These are phyloP conservation scores for Uronychia binucleata DNA, from an alignment of 73 alveolate species.

Conservation along the genomic window DNA sequence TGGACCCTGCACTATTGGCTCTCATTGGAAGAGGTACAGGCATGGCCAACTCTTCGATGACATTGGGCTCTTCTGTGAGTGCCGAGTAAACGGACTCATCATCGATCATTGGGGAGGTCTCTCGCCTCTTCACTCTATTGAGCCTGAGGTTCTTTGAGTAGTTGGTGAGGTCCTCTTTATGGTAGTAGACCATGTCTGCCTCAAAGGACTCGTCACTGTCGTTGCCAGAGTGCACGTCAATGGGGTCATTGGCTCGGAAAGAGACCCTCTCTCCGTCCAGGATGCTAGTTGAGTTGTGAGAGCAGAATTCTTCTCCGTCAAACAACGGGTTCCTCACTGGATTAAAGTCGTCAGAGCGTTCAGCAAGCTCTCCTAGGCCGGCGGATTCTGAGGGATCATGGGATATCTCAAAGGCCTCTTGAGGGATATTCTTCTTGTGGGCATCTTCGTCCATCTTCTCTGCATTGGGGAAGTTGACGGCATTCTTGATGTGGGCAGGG, in stretches of 20 bases:
- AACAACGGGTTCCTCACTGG: neutral
- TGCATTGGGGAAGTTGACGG: neutral
- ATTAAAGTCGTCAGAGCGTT: neutral
- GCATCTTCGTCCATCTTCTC: neutral
- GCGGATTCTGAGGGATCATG: neutral
- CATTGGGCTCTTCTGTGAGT: neutral
- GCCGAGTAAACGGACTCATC: neutral
- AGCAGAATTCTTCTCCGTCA: slow-evolving; percentile 2
- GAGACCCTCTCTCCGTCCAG: slow-evolving; percentile 43
- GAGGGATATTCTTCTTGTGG: neutral
- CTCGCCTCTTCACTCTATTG: slow-evolving; percentile 28
- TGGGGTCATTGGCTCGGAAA: slow-evolving; percentile 28
- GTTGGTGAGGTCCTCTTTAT: slow-evolving; percentile 51
- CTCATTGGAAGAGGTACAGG: too few species aligned
- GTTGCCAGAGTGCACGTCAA: neutral
- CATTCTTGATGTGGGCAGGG: neutral
- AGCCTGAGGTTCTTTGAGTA: slow-evolving; percentile 16
- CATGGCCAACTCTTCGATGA: neutral
- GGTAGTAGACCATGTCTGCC: slow-evolving; percentile 49
- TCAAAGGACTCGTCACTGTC: slow-evolving; percentile 37
- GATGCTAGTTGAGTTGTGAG: slow-evolving; percentile 29
- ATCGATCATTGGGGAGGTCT: neutral
- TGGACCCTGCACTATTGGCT: too few species aligned
- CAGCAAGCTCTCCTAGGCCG: neutral
- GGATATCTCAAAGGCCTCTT: neutral